Conservation (phyloP, 1,284 basidiomycete species). For the Leccinum variabile region DNA sequence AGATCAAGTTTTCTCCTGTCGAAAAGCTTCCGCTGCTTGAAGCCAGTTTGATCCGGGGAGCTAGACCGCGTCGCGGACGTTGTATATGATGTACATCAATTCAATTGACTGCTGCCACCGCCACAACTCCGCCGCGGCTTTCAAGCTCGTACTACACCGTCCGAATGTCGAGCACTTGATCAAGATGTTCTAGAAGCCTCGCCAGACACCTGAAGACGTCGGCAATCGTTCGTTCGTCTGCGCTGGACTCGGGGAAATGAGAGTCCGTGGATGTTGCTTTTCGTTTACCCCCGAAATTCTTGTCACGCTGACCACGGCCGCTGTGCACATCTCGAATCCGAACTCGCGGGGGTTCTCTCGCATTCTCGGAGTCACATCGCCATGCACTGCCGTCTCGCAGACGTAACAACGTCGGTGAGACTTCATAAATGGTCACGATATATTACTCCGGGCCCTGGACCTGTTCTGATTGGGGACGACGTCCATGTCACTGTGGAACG, state of each 20-base stretch:
- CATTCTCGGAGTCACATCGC: conserved; percentile 24
- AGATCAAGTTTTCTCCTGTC: background rate
- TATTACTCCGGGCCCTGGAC: conserved; percentile 10
- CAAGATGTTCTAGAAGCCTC: conserved; percentile 34
- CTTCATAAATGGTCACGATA: conserved; percentile 43
- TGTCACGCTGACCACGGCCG: conserved; percentile 47
- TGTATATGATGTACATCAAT: background rate
- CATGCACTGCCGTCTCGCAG: conserved; percentile 27
- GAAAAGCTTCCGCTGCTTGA: background rate
- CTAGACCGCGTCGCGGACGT: background rate
- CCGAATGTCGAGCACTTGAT: conserved; percentile 44
- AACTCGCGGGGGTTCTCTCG: conserved; percentile 29
- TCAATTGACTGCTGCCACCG: background rate
- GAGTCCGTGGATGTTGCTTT: background rate
- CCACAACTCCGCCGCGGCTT: conserved; percentile 29
- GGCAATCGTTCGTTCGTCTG: conserved; percentile 22
- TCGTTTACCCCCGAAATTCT: background rate
- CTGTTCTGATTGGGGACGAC: conserved; percentile 41
- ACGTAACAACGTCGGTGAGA: conserved; percentile 20
- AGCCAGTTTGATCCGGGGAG: background rate
- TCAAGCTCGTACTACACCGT: conserved; percentile 32
- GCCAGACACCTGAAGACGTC: conserved; percentile 41
- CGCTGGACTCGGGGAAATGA: background rate
- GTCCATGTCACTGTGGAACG: conserved; percentile 43
- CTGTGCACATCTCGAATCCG: conserved; percentile 43